Conservation (phyloP, 2,329 filamentous ascomycete genomes). For the Verticillium albo-atrum region DNA sequence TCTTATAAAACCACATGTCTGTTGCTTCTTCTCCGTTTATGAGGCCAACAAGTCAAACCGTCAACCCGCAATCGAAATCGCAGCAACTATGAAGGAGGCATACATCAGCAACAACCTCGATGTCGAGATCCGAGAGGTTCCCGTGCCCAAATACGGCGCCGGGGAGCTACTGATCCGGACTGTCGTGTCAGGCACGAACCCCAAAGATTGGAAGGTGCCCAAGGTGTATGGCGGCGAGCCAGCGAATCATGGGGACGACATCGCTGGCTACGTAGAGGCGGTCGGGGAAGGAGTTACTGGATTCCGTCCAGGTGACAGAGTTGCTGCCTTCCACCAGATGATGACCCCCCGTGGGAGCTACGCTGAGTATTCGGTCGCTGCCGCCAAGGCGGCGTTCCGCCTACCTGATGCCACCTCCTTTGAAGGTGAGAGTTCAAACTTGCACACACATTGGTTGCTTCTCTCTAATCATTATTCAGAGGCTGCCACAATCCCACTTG, state of each 20-base stretch:
- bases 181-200: slow-evolving; percentile 13
- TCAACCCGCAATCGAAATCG: too few relatives aligned
- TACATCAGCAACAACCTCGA: too few relatives aligned
- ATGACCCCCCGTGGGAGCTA: slow-evolving; percentile 43
- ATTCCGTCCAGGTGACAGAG: slow-evolving; percentile 32
- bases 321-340: slow-evolving; percentile 46
- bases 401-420: too few relatives aligned
- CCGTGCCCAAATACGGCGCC: too few relatives aligned
- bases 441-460: too few relatives aligned
- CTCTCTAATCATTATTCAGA: slow-evolving; percentile 23
- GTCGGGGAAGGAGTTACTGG: slow-evolving; percentile 12
- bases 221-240: background rate
- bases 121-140: too few relatives aligned
- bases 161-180: too few relatives aligned
- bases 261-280: slow-evolving; percentile 13
- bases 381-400: slow-evolving; percentile 50
- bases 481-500: slow-evolving; percentile 51
- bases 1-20: too few relatives aligned
- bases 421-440: too few relatives aligned
- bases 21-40: too few relatives aligned
- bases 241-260: slow-evolving; percentile 15
- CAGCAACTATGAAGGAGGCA: too few relatives aligned
- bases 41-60: too few relatives aligned
- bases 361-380: slow-evolving; percentile 56
- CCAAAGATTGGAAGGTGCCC: slow-evolving; percentile 18